Base-by-base conservation (phyloP, 1,284 basidiomycete species). In the Cryptococcus jaspeensis region DNA sequence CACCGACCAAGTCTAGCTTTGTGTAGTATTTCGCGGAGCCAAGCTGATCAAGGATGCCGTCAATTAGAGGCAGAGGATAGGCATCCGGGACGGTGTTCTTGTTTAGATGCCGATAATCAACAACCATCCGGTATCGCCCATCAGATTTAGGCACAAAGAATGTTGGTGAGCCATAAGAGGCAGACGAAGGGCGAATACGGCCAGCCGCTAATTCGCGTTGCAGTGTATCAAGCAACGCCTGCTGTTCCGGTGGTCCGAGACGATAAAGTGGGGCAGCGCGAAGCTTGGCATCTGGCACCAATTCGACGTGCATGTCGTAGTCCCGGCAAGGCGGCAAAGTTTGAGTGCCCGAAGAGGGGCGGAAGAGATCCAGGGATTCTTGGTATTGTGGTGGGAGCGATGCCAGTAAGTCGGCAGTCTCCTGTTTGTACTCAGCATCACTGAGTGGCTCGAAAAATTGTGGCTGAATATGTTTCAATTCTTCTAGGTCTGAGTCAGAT, bases 21-120 rank as follows among this genome's bases (percentile, higher is more conserved):
- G 47, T 54, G 39, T 57, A 66, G 22, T 9, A 55, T 25, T 56
- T 52, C 8, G 58, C 25, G 36, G 32, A 23, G 9, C 40, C 43
- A 1, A 64, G 38, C 12, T 59, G 39, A 22, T 20, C 22, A 2
- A 45, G 28, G 13, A 56, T 54, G n/a, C 56, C 25, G 2, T 8
- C 11, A 25, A 61, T 59, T 4, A 56, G 50, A n/a, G 64, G 64
- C 3, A 64, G 37, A 5, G 64, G 61, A 28, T 62, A 62, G 13
- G 37, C 51, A 48, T 66, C 60, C 5, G 52, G 41, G 3, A 60
- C 36, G 1, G 62, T 64, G 3, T 22, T 40, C 22, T 18, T 35
- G 39, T 65, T 63, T 13, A 65, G 49, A 6, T 47, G 16, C 2
- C 56, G 45, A 47, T 63, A 65, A 25, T 65, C 60, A 15, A 57